Conservation (phyloP, 1,139 yeast species). For the Entelexis paramagnoliae region DNA sequence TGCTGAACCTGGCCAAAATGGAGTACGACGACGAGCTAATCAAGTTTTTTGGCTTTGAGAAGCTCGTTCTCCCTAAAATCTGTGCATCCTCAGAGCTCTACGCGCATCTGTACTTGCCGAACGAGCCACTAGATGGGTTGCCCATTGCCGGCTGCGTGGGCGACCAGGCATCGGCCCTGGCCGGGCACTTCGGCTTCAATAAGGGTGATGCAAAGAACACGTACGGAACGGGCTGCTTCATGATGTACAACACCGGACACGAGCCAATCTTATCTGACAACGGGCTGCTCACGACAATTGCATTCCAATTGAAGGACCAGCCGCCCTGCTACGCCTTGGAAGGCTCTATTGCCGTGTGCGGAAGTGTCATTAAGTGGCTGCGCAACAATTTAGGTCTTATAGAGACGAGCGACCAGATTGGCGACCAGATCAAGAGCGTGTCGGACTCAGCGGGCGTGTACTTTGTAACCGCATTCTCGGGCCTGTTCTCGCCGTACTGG, state of each 20-base stretch:
- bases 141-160: conserved; percentile 90
- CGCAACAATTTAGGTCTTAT: conserved; percentile 81
- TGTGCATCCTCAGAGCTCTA: conserved; percentile 70
- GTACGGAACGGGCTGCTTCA: conserved; percentile 94
- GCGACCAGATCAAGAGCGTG: conserved; percentile 78
- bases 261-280: conserved; percentile 47
- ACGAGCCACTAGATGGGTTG: conserved; percentile 38
- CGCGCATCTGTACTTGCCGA: conserved; percentile 41
- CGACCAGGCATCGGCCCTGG: conserved; percentile 88
- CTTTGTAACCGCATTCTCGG: conserved; percentile 90
- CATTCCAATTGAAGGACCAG: conserved; percentile 73
- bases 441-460: conserved; percentile 83
- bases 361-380: conserved; percentile 89
- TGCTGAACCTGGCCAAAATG: conserved; percentile 70
- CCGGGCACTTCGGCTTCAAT: conserved; percentile 79
- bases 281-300: conserved; percentile 83
- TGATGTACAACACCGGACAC: conserved; percentile 77
- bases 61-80: conserved; percentile 66
- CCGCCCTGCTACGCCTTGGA: conserved; percentile 82
- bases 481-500: conserved; percentile 95
- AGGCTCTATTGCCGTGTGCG: conserved; percentile 95
- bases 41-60: conserved; percentile 63
- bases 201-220: conserved; percentile 90
- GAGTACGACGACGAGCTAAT: conserved; percentile 70
- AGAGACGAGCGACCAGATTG: conserved; percentile 74